phyloP scores from a whole-genome alignment of 1,284 basidiomycete genomes.

The Amylostereum areolatum region DNA sequence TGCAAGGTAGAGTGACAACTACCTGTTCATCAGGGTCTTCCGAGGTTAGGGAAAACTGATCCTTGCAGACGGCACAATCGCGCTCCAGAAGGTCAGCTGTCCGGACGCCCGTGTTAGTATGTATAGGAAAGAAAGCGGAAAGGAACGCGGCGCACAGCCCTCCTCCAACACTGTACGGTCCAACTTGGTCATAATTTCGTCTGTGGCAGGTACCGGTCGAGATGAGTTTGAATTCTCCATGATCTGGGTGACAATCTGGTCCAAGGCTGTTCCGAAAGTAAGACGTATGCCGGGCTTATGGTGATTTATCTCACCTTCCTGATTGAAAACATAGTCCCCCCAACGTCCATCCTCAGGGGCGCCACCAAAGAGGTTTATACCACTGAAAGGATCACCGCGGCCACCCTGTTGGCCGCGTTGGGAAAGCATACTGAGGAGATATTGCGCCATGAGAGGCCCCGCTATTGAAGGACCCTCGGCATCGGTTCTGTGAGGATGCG shows the following conservation, averaged over 20 bases:
- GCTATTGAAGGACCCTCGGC: slow-evolving; percentile 32
- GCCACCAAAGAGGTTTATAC: slow-evolving; percentile 27
- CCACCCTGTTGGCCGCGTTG: slow-evolving; percentile 24
- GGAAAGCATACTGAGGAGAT: slow-evolving; percentile 55
- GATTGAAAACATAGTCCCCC: slow-evolving; percentile 81
- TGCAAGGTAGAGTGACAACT: slow-evolving; percentile 70
- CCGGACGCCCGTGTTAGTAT: too few species aligned
- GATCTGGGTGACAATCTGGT: slow-evolving; percentile 72
- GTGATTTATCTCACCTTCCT: slow-evolving; percentile 52
- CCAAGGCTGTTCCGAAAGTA: slow-evolving; percentile 47
- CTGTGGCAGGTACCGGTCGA: slow-evolving; percentile 68
- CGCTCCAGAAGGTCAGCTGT: slow-evolving; percentile 53
- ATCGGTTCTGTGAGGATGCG: neutral
- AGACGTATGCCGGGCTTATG: neutral
- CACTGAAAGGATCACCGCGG: slow-evolving; percentile 33
- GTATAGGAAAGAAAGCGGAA: too few species aligned
- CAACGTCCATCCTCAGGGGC: slow-evolving; percentile 44
- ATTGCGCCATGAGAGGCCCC: slow-evolving; percentile 63
- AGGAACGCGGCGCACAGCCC: slow-evolving; percentile 42
- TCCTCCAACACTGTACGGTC: slow-evolving; percentile 55
- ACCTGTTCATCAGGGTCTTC: slow-evolving; percentile 69
- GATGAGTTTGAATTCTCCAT: slow-evolving; percentile 67
- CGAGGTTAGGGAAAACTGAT: slow-evolving; percentile 59
- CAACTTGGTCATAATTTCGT: slow-evolving; percentile 60
- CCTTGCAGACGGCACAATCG: slow-evolving; percentile 77